These are phyloP conservation scores for Chamaecrista fasciculata DNA, from an alignment of 306 rosid genomes.

Conservation along the genomic window DNA sequence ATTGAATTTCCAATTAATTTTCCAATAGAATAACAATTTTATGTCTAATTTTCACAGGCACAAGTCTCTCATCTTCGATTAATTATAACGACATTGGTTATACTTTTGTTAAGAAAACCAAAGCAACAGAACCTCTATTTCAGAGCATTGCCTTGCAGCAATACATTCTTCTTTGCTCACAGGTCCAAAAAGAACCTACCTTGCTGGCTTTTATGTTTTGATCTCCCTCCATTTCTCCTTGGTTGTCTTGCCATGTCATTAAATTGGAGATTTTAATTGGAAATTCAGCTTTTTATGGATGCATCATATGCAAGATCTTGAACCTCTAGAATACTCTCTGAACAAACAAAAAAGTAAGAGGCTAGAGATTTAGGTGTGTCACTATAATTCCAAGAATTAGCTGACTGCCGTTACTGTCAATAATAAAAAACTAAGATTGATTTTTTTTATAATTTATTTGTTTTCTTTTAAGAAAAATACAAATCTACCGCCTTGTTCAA, in stretches of 20 bases:
- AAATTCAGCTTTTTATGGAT: conserved; percentile 19
- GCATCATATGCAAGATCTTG: conserved; percentile 15
- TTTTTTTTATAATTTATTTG: conserved; percentile 7
- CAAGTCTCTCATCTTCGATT: conserved; percentile 22
- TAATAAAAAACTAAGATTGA: neutral
- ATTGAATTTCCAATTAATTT: conserved; percentile 8
- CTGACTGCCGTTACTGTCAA: neutral
- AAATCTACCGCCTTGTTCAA: neutral
- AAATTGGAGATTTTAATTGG: conserved; percentile 5
- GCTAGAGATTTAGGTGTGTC: neutral
- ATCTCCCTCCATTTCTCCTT: neutral
- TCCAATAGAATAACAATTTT: conserved; percentile 7
- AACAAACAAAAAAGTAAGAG: neutral
- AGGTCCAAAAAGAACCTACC: conserved; percentile 46
- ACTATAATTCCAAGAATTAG: neutral
- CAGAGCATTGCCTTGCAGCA: conserved; percentile 81
- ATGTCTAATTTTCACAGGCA: conserved; percentile 39
- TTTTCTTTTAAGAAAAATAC: neutral
- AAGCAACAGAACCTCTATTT: conserved; percentile 55
- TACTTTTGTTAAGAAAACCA: conserved; percentile 49
- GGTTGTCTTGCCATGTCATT: conserved; percentile 3
- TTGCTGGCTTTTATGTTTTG: conserved; percentile 3
- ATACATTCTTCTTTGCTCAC: conserved; percentile 80
- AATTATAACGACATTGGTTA: conserved; percentile 60
- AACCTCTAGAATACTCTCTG: neutral